phyloP scores from a whole-genome alignment of 306 rosid species.

The Sicyos baderoa region DNA sequence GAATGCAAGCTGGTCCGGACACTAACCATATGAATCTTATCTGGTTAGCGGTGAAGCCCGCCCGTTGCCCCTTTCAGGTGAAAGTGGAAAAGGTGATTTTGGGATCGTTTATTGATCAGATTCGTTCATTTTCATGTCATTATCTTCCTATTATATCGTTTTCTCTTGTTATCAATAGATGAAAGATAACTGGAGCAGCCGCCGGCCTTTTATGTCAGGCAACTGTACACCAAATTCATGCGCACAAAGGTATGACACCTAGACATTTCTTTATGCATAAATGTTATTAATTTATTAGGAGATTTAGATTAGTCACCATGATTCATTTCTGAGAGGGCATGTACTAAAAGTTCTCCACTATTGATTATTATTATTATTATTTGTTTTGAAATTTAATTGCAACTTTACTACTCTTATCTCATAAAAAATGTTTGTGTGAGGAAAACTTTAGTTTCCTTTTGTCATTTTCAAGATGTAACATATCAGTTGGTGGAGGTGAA shows the following conservation, averaged over 20 bases:
- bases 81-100: constrained; percentile 3
- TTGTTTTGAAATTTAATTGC: neutral
- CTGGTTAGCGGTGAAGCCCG: neutral
- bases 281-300: neutral
- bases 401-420: neutral
- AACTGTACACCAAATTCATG: neutral
- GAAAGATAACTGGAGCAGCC: neutral
- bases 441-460: neutral
- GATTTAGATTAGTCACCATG: neutral
- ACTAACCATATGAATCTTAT: neutral
- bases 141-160: neutral
- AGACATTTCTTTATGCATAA: neutral
- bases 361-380: neutral
- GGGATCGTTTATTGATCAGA: constrained; percentile 3
- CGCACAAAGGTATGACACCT: neutral
- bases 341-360: constrained; percentile 3
- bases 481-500: neutral
- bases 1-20: too few relatives aligned
- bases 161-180: neutral
- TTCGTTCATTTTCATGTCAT: constrained; percentile 1
- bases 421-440: neutral
- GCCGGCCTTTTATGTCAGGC: neutral
- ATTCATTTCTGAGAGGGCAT: neutral
- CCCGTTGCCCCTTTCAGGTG: neutral
- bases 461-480: neutral